Evolutionary conservation across 441 rosid species (phyloP).

Genomic region (Croton laevigatus): DNA sequence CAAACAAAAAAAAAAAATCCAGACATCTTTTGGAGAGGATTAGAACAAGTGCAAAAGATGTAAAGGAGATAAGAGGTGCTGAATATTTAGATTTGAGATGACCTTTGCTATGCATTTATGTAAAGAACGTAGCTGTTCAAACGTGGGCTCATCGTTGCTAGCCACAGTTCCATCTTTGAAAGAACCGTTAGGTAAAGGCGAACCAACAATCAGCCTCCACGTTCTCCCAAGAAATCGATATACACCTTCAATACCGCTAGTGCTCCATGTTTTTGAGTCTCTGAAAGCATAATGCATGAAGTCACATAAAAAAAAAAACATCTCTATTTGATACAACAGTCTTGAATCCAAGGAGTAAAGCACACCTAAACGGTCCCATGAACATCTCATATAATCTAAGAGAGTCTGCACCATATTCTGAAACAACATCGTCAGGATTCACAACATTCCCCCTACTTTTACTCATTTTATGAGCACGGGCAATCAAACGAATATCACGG

Average conservation of each 20-base stretch:
- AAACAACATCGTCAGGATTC: constrained; percentile 91
- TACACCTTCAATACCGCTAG: constrained; percentile 95
- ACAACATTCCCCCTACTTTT: constrained; percentile 99
- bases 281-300: constrained; percentile 40
- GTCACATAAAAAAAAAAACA: constrained; percentile 9
- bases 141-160: constrained; percentile 60
- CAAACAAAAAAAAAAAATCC: background rate
- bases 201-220: constrained; percentile 87
- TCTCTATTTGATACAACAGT: background rate
- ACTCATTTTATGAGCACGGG: constrained; percentile 95
- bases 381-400: constrained; percentile 96
- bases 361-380: constrained; percentile 96
- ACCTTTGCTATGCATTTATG: constrained; percentile 97
- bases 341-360: background rate
- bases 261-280: constrained; percentile 96
- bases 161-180: constrained; percentile 64
- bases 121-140: constrained; percentile 67
- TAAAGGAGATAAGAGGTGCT: background rate
- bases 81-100: constrained; percentile 4
- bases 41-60: background rate
- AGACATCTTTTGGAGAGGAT: background rate
- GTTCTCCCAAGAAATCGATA: constrained; percentile 86
- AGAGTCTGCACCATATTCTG: constrained; percentile 90
- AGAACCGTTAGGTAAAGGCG: constrained; percentile 53
- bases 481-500: constrained; percentile 52